Evolutionary conservation across 176 grass and related monocot genomes (phyloP).

Genomic region (Ensete ventricosum): DNA sequence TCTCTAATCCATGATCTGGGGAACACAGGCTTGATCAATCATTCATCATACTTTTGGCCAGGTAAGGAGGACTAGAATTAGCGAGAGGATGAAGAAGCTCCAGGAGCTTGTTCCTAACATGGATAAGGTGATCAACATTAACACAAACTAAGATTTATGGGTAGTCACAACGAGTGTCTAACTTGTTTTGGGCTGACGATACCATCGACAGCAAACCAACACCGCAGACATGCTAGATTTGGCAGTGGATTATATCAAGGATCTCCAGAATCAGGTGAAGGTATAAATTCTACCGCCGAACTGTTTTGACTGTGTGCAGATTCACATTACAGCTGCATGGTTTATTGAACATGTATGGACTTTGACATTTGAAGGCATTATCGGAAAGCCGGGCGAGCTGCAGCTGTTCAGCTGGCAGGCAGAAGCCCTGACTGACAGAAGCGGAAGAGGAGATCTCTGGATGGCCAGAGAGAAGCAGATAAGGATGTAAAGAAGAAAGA

Average conservation of each 20-base stretch:
- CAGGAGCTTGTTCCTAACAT: slow-evolving; percentile 97
- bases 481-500: not conserved
- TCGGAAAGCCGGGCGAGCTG: slow-evolving; percentile 2
- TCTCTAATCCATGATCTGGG: not conserved
- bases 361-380: not conserved
- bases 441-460: not conserved
- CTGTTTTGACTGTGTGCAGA: not conserved
- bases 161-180: no score
- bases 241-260: slow-evolving; percentile 95
- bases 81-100: slow-evolving; percentile 86
- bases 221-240: slow-evolving; percentile 95
- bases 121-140: slow-evolving; percentile 69
- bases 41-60: slow-evolving; percentile 12
- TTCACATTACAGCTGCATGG: not conserved
- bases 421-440: not conserved
- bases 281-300: slow-evolving; percentile 19
- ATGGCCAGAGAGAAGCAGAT: not conserved
- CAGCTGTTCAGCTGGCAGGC: not conserved
- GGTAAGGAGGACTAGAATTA: slow-evolving; percentile 95
- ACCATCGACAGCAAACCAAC: slow-evolving; percentile 77
- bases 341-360: not conserved
- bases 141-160: no score
- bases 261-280: slow-evolving; percentile 92
- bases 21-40: not conserved
- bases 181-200: no score